Evolutionary conservation across 352 stramenopile genomes (phyloP).

Genomic region (Globisporangium emineosum): DNA sequence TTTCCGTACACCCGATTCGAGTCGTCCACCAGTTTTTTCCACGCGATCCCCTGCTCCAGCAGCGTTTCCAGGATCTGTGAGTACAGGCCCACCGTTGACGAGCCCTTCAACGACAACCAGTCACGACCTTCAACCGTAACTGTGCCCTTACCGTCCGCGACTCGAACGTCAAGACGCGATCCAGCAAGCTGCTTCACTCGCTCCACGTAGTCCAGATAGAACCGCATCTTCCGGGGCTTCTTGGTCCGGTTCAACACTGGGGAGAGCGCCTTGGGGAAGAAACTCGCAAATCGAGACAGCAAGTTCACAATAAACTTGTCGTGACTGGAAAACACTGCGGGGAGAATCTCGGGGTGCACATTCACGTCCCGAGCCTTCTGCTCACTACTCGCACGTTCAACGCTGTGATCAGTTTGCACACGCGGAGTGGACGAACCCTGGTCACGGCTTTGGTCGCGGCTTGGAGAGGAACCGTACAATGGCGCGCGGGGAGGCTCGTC

Average conservation of each 20-base stretch:
- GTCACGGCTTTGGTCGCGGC: not conserved
- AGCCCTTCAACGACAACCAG: conserved; percentile 43
- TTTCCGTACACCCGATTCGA: conserved; percentile 25
- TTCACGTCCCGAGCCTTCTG: not conserved
- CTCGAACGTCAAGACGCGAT: conserved; percentile 35
- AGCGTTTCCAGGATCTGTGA: conserved; percentile 44
- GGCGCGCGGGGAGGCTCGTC: conserved; percentile 4
- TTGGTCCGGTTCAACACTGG: conserved; percentile 63
- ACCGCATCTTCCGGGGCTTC: conserved; percentile 68
- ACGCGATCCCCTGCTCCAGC: conserved; percentile 39
- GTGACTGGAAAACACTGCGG: conserved; percentile 44
- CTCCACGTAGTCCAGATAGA: conserved; percentile 63
- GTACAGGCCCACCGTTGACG: conserved; percentile 46
- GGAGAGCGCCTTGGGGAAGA: conserved; percentile 43
- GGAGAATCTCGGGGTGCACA: conserved; percentile 24
- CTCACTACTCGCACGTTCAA: not conserved
- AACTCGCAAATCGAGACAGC: conserved; percentile 50
- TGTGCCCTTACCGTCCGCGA: conserved; percentile 31
- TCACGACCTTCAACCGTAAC: conserved; percentile 45
- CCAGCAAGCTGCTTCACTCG: conserved; percentile 43
- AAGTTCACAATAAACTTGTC: conserved; percentile 47
- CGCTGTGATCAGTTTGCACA: not conserved
- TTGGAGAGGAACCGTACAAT: not conserved
- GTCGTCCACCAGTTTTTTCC: conserved; percentile 42
- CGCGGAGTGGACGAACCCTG: not conserved